Evolutionary conservation across 225 moss, liverwort and hornwort genomes (phyloP), one percentile per base, ranked within the genome.

Genomic region (Physcomitrellopsis africana): DNA sequence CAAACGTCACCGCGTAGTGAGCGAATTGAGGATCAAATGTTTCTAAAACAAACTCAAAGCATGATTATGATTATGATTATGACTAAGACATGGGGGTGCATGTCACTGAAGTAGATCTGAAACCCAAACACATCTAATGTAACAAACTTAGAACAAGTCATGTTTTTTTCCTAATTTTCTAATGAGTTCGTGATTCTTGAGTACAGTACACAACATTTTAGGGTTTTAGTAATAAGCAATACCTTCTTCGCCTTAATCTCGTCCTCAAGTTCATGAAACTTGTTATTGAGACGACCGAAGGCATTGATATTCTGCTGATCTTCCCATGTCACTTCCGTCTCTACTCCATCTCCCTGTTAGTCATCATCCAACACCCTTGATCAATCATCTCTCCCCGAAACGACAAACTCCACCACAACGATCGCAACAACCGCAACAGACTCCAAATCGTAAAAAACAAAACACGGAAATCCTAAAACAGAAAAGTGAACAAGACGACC

Each of bases 281-380:
- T 94, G 81, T 91, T 97, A 73, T 97, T 97, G 65, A 97, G 90
- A 43, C 92, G 94, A 73, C 96, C 96, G 49, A 97, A 97, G 77
- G 76, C 78, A 79, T 97, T 97, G 19, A 97, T 97, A 46, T 97
- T 92, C 81, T 92, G 92, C 83, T 97, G 96, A 71, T 97, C 96
- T 17, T 97, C 96, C 96, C 96, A 97, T 54, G 96, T 97, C 72
- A 97, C 96, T 86, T 94, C 91, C 51, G 94, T 87, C 79, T 94
- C 96, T 29, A 92, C 89, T 76, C 94, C 92, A 59, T 92, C 91
- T 3, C 92, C 94, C 93, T 93, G 82, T 72, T 51, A 60, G 53
- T 81, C 67, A 68, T 74, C 58, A 14, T 29, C 46, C 24, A 71
- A 11, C 62, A 72, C 26, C 37, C 32, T 29, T 17, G 26, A 65